Evolutionary conservation across 306 rosid genomes (phyloP), one percentile per base, ranked within the genome.

Genomic region (Cucurbita argyrosperma): DNA sequence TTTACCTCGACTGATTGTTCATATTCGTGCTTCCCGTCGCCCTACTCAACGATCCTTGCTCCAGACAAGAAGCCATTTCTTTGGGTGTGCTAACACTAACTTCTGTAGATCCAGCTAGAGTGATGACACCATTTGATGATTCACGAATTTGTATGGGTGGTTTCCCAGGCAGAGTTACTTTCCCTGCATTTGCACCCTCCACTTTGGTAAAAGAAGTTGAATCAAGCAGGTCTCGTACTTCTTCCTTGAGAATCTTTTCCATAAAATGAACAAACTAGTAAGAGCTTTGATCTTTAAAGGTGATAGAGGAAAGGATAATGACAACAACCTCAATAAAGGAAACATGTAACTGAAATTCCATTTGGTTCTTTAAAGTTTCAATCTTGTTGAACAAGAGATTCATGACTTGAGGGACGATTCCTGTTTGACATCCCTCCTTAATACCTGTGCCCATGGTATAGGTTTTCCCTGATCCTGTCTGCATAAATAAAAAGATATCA

Each of bases 391-490:
- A 95, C 74, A 95, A 69, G 80, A 81, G 89, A 82, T 88, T 83
- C 99, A 95, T 91, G 77, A 91, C 99, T 88, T 85, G 96, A 46
- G 97, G 96, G 79, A 91, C 61, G 67, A 95, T 87, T 85, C 99
- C 99, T 16, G 86, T 51, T 76, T 84, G 93, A 71, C 18, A 79
- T 80, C 99, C 93, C 78, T 95, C 99, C 81, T 82, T 89, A 45
- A 91, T 82, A 79, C 99, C 99, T 54, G 99, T 95, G 52, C 99
- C 99, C 99, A 95, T 95, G 82, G 99, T 95, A 76, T 95, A 95
- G 0, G 99, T 95, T 88, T 95, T 95, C 66, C 99, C 99, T 1
- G 99, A 95, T 82, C 99, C 99, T 37, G 99, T 95, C 99, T 95
- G 96, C 88, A 87, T 74, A 60, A 39, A 81, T 79, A n/a, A 73